These are phyloP conservation scores for Conringia planisiliqua DNA, from an alignment of 345 rosid species.

Conservation along the genomic window DNA sequence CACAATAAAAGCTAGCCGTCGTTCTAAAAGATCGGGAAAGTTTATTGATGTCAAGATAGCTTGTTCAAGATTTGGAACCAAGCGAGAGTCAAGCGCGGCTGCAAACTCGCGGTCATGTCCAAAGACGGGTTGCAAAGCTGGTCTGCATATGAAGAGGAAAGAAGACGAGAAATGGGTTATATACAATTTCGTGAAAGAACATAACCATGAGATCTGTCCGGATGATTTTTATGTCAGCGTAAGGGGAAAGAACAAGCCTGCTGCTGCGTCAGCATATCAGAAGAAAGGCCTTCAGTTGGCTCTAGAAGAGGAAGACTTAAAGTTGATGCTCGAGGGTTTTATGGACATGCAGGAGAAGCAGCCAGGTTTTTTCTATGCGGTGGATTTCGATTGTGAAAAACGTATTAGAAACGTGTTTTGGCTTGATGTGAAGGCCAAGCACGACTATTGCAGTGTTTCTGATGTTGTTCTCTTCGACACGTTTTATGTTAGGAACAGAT, in stretches of 20 bases:
- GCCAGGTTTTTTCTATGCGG: conserved; percentile 50
- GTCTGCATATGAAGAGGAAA: conserved; percentile 32
- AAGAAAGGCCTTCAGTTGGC: conserved; percentile 33
- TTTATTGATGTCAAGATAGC: conserved; percentile 35
- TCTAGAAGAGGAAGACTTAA: conserved; percentile 21
- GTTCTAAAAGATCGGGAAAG: conserved; percentile 27
- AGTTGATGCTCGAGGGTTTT: conserved; percentile 23
- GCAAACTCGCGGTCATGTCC: conserved; percentile 31
- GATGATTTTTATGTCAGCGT: conserved; percentile 24
- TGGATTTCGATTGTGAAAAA: conserved; percentile 36
- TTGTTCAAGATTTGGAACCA: conserved; percentile 32
- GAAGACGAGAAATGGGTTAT: conserved; percentile 34
- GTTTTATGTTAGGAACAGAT: conserved; percentile 38
- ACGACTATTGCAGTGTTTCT: conserved; percentile 40
- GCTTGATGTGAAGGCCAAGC: conserved; percentile 49
- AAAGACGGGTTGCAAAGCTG: conserved; percentile 33
- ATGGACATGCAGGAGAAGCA: conserved; percentile 39
- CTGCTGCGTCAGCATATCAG: neutral
- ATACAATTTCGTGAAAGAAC: conserved; percentile 24
- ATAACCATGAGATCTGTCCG: conserved; percentile 33
- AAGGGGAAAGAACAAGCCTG: conserved; percentile 28
- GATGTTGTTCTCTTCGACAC: conserved; percentile 46
- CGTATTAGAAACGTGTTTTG: conserved; percentile 42
- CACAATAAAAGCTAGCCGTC: conserved; percentile 36
- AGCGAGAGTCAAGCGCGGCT: conserved; percentile 2